A percentile compares a stretch with the other conserved stretches of the same genome.
These are phyloP conservation scores for Fusarium circinatum DNA, from an alignment of 2,329 filamentous ascomycete genomes.

Conservation along the genomic window DNA sequence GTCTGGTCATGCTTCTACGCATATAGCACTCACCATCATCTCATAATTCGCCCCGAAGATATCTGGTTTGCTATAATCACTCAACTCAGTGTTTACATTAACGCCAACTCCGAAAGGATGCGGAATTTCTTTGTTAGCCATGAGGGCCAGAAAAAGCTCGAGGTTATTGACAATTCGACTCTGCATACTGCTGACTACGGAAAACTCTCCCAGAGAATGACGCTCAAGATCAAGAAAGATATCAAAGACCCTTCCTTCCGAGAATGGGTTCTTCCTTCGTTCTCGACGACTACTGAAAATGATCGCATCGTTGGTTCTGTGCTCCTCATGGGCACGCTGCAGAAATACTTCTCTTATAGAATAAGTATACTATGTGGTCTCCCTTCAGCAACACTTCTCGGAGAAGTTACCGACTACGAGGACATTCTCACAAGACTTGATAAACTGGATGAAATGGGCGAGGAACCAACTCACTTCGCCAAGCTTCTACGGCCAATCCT, in stretches of 20 bases:
- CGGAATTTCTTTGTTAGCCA: neutral
- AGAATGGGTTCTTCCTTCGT: neutral
- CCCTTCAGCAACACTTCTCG: neutral
- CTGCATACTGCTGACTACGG: neutral
- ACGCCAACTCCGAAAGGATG: neutral
- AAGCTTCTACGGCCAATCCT: neutral
- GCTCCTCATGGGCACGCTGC: neutral
- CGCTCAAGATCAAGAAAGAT: accelerated
- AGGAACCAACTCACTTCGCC: neutral
- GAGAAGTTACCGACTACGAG: neutral
- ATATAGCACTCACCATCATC: neutral
- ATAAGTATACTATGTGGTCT: accelerated
- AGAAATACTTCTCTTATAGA: neutral
- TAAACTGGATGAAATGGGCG: neutral
- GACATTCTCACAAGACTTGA: neutral
- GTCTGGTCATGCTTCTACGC: neutral
- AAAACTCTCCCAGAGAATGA: accelerated
- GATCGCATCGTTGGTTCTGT: neutral
- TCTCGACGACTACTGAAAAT: neutral
- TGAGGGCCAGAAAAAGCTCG: accelerated
- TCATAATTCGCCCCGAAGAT: neutral
- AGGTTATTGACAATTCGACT: accelerated
- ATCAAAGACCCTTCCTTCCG: neutral
- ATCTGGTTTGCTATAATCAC: neutral
- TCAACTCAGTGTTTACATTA: neutral